Conservation (phyloP, 805 yeast species). For the Maudiozyma bulderi region DNA sequence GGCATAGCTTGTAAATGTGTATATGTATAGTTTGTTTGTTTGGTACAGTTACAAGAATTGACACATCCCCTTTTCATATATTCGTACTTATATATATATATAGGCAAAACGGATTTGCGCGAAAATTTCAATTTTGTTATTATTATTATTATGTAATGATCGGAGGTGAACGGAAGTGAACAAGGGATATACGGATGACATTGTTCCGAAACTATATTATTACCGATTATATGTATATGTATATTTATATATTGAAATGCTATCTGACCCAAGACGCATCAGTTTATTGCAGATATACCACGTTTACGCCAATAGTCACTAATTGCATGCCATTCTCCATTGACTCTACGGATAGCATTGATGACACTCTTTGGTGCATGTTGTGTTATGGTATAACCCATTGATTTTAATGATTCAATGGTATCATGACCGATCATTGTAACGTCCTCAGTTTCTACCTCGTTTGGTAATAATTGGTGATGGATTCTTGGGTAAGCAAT, state of each 20-base stretch:
- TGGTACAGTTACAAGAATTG: background rate
- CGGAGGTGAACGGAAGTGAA: no score
- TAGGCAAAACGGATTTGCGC: no score
- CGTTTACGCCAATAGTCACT: conserved; percentile 86
- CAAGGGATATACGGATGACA: no score
- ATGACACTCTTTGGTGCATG: conserved; percentile 43
- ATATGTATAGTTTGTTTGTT: background rate
- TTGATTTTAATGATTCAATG: conserved; percentile 27
- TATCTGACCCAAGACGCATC: no score
- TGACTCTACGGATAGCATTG: conserved; percentile 42
- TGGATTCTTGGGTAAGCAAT: conserved; percentile 77
- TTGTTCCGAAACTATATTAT: no score
- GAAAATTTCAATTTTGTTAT: no score
- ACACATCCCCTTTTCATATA: no score
- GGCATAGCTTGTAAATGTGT: conserved; percentile 14
- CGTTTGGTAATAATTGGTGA: conserved; percentile 79
- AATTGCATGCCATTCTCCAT: conserved; percentile 54
- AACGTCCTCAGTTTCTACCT: conserved; percentile 45
- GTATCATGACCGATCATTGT: conserved; percentile 37
- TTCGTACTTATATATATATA: no score
- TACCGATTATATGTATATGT: no score
- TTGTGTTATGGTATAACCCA: conserved; percentile 42
- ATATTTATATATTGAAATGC: no score
- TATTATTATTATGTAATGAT: no score
- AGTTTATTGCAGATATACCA: conserved; percentile 33